Evolutionary conservation across 108 stramenopile species (phyloP), one percentile per base, ranked within the genome.

Genomic region (Epithemia pelagica): DNA sequence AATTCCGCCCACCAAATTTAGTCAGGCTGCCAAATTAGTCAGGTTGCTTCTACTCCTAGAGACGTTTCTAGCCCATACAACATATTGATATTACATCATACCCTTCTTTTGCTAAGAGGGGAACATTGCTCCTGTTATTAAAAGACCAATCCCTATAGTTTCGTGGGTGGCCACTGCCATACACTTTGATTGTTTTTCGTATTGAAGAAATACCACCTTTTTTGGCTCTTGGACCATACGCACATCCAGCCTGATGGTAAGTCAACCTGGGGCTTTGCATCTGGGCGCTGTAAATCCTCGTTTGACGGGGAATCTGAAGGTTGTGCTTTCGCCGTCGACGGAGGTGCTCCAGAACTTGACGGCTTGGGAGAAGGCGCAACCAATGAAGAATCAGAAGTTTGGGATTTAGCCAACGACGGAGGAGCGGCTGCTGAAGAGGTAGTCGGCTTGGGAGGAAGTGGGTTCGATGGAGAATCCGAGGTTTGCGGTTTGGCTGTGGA

Each of bases 141-240:
- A n/a, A n/a, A n/a, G n/a, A n/a, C n/a, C n/a, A n/a, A n/a, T n/a
- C n/a, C n/a, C n/a, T n/a, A n/a, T n/a, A n/a, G n/a, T n/a, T n/a
- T n/a, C n/a, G n/a, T n/a, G n/a, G n/a, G n/a, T n/a, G n/a, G n/a
- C n/a, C n/a, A n/a, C n/a, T n/a, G n/a, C n/a, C n/a, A n/a, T n/a
- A n/a, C n/a, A n/a, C n/a, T n/a, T n/a, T n/a, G n/a, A n/a, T 90
- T 90, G 21, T 75, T 86, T 30, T 71, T 87, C 1, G 78, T 86
- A 64, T 83, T 66, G 58, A 87, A 90, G 67, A 86, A 90, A 64
- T 90, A 90, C 89, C 89, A 90, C 10, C 84, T 67, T 71, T 87
- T 79, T 58, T 90, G 86, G 62, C 79, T 78, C 61, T 87, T 90
- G 1, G 83, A 85, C 86, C 86, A n/a, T 7, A 82, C 78, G 57